Conservation (phyloP, 75 land plant species). For the Sequoia sempervirens region DNA sequence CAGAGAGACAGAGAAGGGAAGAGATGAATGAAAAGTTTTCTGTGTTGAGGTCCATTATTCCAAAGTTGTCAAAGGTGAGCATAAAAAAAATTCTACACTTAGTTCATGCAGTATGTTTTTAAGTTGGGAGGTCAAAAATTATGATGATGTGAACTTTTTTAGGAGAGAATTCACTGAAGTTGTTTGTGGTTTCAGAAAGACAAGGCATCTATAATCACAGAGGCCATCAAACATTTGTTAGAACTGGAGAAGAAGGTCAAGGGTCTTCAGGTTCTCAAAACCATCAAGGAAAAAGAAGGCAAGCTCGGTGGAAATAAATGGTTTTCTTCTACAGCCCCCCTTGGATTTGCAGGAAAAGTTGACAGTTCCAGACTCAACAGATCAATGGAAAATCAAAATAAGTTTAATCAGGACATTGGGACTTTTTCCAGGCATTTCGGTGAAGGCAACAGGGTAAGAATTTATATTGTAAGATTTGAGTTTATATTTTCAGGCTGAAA, state of each 20-base stretch:
- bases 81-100: background rate
- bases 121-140: background rate
- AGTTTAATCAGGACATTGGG: background rate
- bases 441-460: background rate
- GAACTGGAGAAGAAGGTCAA: background rate
- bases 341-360: background rate
- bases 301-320: background rate
- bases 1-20: conserved; percentile 43
- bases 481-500: background rate
- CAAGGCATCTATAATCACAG: background rate
- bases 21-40: conserved; percentile 43
- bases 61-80: background rate
- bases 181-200: background rate
- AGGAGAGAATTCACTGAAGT: background rate
- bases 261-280: background rate
- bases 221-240: background rate
- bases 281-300: background rate
- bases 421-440: background rate
- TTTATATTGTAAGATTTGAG: background rate
- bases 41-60: conserved; percentile 15
- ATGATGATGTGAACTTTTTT: background rate
- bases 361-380: no score
- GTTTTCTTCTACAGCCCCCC: background rate
- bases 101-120: background rate
- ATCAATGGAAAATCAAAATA: no score